Percentiles rank a stretch among this genome's conserved stretches.
Evolutionary conservation across 2,329 filamentous ascomycete species (phyloP).

Genomic region (Neopestalotiopsis sp.): DNA sequence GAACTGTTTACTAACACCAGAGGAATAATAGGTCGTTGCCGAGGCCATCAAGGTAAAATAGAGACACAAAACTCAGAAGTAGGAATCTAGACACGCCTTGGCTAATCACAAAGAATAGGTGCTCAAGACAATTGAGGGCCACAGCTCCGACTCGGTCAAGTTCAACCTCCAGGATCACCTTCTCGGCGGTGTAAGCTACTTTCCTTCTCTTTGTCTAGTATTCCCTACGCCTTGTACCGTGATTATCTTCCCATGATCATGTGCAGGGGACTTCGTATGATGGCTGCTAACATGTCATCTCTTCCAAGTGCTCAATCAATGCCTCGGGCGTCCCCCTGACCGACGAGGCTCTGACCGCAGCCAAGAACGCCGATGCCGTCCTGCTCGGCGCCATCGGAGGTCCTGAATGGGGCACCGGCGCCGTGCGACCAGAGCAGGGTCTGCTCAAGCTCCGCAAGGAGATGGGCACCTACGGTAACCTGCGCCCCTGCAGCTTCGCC

Average conservation of each 20-base stretch:
- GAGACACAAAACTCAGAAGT: not conserved
- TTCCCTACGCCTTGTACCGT: constrained; percentile 16
- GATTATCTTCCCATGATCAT: too few species aligned
- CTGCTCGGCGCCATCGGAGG: constrained; percentile 93
- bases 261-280: not conserved
- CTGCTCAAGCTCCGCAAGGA: constrained; percentile 91
- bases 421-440: constrained; percentile 90
- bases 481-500: constrained; percentile 94
- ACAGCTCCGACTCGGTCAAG: constrained; percentile 70
- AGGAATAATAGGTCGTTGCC: constrained; percentile 65
- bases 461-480: constrained; percentile 92
- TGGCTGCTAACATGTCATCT: not conserved
- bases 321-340: constrained; percentile 79
- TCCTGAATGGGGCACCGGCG: constrained; percentile 92
- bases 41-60: constrained; percentile 80
- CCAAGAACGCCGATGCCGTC: constrained; percentile 86
- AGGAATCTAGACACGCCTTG: not conserved
- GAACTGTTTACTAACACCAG: constrained; percentile 13
- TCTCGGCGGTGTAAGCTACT: constrained; percentile 71
- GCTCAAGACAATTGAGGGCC: constrained; percentile 78
- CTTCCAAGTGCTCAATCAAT: constrained; percentile 81
- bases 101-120: constrained; percentile 55
- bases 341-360: constrained; percentile 80
- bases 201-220: constrained; percentile 9
- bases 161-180: constrained; percentile 93